These are phyloP conservation scores for Carex littledalei DNA, from an alignment of 176 grass and related monocot species.

Conservation along the genomic window DNA sequence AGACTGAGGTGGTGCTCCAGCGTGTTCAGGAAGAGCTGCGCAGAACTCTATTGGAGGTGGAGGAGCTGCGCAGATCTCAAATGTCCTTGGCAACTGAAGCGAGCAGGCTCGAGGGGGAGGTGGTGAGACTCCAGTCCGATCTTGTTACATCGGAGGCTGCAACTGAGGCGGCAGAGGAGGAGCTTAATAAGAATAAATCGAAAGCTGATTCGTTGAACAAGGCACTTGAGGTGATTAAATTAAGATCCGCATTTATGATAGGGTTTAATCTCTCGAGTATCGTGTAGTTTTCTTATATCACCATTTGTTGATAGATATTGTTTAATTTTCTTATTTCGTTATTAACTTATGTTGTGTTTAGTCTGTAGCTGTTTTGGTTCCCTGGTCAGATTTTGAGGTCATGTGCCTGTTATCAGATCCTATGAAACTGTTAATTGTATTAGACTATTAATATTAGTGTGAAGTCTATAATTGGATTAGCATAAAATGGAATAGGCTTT, in stretches of 20 bases:
- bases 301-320: not conserved
- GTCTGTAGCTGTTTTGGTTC: not conserved
- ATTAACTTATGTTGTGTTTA: not conserved
- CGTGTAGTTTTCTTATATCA: not conserved
- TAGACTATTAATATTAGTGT: not conserved
- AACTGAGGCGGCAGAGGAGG: not conserved
- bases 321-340: not conserved
- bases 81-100: slow-evolving; percentile 3
- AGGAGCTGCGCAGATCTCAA: not conserved
- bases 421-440: not conserved
- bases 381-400: not conserved
- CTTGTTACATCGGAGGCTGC: not conserved
- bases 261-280: not conserved
- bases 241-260: not conserved
- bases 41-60: not conserved
- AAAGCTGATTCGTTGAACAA: slow-evolving; percentile 11
- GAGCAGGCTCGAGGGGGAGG: slow-evolving; percentile 16
- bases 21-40: not conserved
- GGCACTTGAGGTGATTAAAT: slow-evolving; percentile 9
- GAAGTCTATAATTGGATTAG: not conserved
- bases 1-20: not conserved
- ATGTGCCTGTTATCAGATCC: not conserved
- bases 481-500: not conserved
- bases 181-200: not conserved
- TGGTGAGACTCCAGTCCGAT: slow-evolving; percentile 5